Conservation (phyloP, 1,139 yeast species). For the Meyerozyma carpophila region DNA sequence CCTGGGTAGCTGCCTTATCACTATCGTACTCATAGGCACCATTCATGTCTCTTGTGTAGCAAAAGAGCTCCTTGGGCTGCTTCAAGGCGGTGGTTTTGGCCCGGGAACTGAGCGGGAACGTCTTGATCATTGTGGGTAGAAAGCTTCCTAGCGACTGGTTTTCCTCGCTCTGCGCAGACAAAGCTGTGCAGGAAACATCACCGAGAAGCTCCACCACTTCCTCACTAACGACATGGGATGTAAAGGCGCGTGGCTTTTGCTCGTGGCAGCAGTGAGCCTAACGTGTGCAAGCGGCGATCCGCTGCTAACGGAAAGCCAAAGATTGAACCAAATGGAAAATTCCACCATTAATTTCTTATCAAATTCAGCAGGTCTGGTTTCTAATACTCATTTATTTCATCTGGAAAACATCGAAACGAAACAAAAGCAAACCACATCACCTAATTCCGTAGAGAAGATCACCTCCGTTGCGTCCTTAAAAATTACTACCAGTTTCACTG, state of each 20-base stretch:
- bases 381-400: no score
- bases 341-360: no score
- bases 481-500: background rate
- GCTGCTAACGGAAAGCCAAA: no score
- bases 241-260: background rate
- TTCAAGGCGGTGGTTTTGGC: constrained; percentile 52
- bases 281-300: background rate
- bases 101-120: constrained; percentile 42
- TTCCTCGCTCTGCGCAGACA: background rate
- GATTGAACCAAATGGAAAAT: no score
- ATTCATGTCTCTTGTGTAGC: constrained; percentile 53
- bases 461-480: background rate
- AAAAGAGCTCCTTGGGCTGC: constrained; percentile 69
- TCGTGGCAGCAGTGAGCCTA: background rate
- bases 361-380: no score
- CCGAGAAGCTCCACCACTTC: background rate
- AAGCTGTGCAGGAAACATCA: background rate
- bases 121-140: constrained; percentile 17
- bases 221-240: background rate
- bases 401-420: no score
- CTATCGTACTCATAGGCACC: constrained; percentile 38
- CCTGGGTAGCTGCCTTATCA: constrained; percentile 38
- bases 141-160: background rate
- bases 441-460: background rate
- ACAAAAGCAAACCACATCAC: no score